Conservation (phyloP, 306 rosid genomes). For the Cajanus cajan region DNA sequence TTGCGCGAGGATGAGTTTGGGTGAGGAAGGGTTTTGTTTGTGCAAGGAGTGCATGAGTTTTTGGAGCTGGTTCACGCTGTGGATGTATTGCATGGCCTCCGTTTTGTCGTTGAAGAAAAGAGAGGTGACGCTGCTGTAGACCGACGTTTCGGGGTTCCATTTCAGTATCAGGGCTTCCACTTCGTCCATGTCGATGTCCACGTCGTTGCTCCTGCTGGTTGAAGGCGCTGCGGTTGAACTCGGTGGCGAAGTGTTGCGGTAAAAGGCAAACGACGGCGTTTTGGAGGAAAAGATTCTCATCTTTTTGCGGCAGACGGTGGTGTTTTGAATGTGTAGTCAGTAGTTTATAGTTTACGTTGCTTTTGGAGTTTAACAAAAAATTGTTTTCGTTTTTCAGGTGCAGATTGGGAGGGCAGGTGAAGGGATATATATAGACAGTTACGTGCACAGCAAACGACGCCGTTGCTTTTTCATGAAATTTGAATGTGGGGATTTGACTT, state of each 20-base stretch:
- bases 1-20: neutral
- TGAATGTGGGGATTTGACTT: neutral
- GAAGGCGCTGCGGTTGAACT: neutral
- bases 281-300: neutral
- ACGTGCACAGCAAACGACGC: neutral
- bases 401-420: neutral
- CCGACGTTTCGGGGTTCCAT: conserved; percentile 7
- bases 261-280: neutral
- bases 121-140: conserved; percentile 4
- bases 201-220: neutral
- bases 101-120: neutral
- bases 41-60: neutral
- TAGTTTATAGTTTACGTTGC: no score
- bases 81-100: conserved; percentile 2
- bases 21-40: neutral
- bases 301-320: neutral
- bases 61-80: neutral
- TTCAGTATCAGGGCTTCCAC: neutral
- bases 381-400: neutral
- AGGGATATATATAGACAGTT: neutral
- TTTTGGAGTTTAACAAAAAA: neutral
- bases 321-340: no score
- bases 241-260: neutral
- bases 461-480: neutral
- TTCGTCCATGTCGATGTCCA: neutral